Evolutionary conservation across 208 protist species (phyloP).

Genomic region (Leptomonas seymouri): DNA sequence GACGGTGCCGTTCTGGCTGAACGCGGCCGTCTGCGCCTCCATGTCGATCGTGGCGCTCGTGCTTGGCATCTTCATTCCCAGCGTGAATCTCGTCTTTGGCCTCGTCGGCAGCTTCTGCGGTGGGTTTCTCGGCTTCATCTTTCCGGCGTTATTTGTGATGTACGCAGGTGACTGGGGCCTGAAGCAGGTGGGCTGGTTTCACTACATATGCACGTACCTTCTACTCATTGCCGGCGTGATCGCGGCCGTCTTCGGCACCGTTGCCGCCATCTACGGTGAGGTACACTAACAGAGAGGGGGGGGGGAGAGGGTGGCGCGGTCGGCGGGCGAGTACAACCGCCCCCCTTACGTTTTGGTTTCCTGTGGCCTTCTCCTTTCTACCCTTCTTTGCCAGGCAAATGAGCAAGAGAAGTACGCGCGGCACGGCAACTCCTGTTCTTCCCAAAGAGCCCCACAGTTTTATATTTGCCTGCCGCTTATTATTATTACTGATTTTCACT

Average conservation of each 20-base stretch:
- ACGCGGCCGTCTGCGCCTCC: slow-evolving; percentile 55
- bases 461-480: background rate
- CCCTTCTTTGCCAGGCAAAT: no score
- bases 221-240: slow-evolving; percentile 76
- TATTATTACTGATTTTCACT: background rate
- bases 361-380: no score
- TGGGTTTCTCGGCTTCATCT: slow-evolving; percentile 83
- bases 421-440: no score
- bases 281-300: slow-evolving; percentile 22
- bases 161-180: slow-evolving; percentile 67
- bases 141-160: slow-evolving; percentile 85
- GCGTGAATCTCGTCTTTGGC: slow-evolving; percentile 76
- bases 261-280: slow-evolving; percentile 56
- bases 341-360: no score
- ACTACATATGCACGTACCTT: slow-evolving; percentile 76
- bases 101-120: slow-evolving; percentile 80
- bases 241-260: slow-evolving; percentile 73
- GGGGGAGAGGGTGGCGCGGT: background rate
- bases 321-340: background rate
- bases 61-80: slow-evolving; percentile 74
- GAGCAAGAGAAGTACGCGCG: no score
- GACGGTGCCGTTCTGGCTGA: slow-evolving; percentile 59
- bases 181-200: slow-evolving; percentile 58
- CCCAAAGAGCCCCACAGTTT: no score
- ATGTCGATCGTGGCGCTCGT: slow-evolving; percentile 72